Conservation (phyloP, 1,284 basidiomycete genomes). For the Irpex sp. region DNA sequence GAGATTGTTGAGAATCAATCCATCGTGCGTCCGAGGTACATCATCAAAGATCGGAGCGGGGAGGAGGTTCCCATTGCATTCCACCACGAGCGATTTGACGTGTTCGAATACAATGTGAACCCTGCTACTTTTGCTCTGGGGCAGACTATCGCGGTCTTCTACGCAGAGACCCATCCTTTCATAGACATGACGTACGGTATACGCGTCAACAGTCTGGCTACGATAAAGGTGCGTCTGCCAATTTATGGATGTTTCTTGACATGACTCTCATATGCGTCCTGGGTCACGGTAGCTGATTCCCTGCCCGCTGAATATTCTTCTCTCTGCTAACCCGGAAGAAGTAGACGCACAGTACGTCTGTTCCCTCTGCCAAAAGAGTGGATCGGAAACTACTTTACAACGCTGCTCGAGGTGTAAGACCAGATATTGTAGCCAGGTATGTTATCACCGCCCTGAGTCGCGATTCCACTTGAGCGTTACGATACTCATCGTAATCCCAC, state of each 20-base stretch:
- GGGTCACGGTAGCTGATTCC: background rate
- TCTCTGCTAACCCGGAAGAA: background rate
- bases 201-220: background rate
- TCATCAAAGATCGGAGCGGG: conserved; percentile 1
- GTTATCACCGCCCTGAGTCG: background rate
- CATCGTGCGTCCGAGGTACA: background rate
- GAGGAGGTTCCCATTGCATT: background rate
- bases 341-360: background rate
- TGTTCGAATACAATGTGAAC: background rate
- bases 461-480: background rate
- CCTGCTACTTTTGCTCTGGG: background rate
- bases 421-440: background rate
- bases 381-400: background rate
- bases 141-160: background rate
- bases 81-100: background rate
- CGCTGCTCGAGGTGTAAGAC: background rate
- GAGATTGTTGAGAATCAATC: background rate
- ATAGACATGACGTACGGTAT: background rate
- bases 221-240: background rate
- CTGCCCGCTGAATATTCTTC: background rate
- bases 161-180: background rate
- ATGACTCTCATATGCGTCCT: background rate
- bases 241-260: background rate
- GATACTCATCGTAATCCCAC: background rate
- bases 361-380: background rate